A percentile compares a stretch with the other conserved stretches of the same genome.
phyloP scores from a whole-genome alignment of 2,329 filamentous ascomycete species.

The Pseudogymnoascus sp. region DNA sequence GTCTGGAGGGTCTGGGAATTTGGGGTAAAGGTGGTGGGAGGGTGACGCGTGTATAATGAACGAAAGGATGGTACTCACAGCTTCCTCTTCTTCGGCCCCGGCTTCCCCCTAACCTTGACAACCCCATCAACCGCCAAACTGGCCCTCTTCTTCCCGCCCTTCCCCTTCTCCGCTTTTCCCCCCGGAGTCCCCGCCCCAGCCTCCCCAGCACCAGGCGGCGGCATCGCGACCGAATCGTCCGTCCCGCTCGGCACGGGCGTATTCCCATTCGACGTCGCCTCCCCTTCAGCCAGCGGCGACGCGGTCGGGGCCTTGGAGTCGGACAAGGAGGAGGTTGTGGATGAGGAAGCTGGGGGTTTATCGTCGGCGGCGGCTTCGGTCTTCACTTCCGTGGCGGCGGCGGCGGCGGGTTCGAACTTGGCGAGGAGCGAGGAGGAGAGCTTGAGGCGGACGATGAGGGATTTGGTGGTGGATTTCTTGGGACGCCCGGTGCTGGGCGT shows the following conservation, averaged over 20 bases:
- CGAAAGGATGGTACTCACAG: constrained; percentile 55
- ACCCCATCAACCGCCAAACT: constrained; percentile 48
- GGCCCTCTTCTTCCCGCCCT: constrained; percentile 49
- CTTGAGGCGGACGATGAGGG: not conserved
- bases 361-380: not conserved
- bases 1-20: not conserved
- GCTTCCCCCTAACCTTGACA: constrained; percentile 73
- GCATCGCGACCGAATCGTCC: constrained; percentile 48
- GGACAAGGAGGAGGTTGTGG: not conserved
- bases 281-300: not conserved
- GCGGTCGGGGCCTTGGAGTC: not conserved
- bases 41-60: constrained; percentile 5
- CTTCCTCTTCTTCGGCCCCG: constrained; percentile 94
- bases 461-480: not conserved
- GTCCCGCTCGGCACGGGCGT: constrained; percentile 51
- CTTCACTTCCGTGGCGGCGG: not conserved
- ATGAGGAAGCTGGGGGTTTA: not conserved
- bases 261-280: constrained; percentile 41
- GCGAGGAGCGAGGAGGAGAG: not conserved
- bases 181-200: constrained; percentile 30
- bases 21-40: not conserved
- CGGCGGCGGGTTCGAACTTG: not conserved
- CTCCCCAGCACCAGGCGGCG: constrained; percentile 46
- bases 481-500: not conserved
- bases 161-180: constrained; percentile 63